A percentile compares a stretch with the other conserved stretches of the same genome.
Evolutionary conservation across 2,329 filamentous ascomycete species (phyloP).

Genomic region (Pyricularia pennisetigena): DNA sequence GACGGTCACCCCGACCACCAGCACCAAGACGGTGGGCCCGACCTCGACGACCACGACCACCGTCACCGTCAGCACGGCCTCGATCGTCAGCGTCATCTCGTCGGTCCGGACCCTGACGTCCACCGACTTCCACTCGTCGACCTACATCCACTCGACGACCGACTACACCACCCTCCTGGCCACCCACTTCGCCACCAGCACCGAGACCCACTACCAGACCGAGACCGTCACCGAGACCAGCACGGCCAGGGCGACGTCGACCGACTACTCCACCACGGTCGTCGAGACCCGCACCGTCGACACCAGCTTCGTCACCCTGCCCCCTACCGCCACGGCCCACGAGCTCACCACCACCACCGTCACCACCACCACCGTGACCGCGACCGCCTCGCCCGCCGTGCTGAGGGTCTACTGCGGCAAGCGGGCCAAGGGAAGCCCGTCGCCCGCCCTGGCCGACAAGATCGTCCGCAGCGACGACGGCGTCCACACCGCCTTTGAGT

Average conservation of each 20-base stretch:
- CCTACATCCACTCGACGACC: background rate
- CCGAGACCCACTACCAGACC: background rate
- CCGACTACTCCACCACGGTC: background rate
- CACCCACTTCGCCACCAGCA: slow-evolving; percentile 1
- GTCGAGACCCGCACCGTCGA: background rate
- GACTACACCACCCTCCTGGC: background rate
- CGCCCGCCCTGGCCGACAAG: background rate
- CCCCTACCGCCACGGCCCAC: background rate
- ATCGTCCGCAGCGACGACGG: background rate
- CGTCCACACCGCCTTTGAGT: background rate
- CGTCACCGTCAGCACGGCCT: background rate
- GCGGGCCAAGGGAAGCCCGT: background rate
- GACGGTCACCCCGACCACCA: background rate
- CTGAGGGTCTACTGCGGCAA: background rate
- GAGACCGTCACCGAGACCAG: background rate
- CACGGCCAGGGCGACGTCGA: background rate
- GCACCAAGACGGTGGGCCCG: background rate
- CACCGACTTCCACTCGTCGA: background rate
- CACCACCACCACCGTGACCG: background rate
- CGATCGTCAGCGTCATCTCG: background rate
- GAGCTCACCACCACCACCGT: background rate
- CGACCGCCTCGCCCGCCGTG: background rate
- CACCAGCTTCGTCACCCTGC: background rate
- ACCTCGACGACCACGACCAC: background rate
- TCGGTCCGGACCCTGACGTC: background rate